Evolutionary conservation across 805 yeast species (phyloP).

Genomic region (Teunomyces gatunensis): DNA sequence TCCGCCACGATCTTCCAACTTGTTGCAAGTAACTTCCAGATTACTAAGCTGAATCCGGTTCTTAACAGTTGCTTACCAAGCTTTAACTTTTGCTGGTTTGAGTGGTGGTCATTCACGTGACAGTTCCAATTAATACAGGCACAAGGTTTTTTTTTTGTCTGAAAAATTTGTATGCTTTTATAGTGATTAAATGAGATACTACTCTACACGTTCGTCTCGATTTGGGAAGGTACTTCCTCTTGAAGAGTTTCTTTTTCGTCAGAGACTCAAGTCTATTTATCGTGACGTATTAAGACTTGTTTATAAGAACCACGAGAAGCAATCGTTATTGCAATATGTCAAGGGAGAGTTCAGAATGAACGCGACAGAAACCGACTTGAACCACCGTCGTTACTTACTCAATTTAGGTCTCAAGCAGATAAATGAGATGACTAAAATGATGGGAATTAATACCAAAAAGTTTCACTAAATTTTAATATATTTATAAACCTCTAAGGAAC

Average conservation of each 20-base stretch:
- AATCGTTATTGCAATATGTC: constrained; percentile 30
- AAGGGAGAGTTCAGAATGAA: constrained; percentile 34
- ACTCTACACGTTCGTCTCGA: background rate
- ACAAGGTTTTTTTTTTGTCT: background rate
- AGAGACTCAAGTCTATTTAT: constrained; percentile 31
- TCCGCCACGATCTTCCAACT: background rate
- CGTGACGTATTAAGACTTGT: constrained; percentile 31
- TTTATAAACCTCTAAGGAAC: background rate
- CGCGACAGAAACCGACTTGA: constrained; percentile 25
- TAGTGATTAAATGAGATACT: background rate
- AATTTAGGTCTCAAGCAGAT: constrained; percentile 29
- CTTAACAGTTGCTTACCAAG: too few species aligned
- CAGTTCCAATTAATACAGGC: background rate
- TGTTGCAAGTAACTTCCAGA: too few species aligned
- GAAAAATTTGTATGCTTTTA: background rate
- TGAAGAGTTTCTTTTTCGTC: constrained; percentile 41
- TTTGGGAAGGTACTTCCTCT: constrained; percentile 13
- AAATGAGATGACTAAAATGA: constrained; percentile 20
- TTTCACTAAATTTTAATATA: background rate
- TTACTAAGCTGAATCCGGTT: too few species aligned
- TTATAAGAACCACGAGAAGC: constrained; percentile 35
- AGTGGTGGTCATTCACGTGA: too few species aligned
- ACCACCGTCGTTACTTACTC: constrained; percentile 37
- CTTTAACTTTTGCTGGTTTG: too few species aligned
- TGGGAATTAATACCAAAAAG: constrained; percentile 15